Base-by-base conservation (phyloP, 345 rosid species). In the Boechera retrofracta region DNA sequence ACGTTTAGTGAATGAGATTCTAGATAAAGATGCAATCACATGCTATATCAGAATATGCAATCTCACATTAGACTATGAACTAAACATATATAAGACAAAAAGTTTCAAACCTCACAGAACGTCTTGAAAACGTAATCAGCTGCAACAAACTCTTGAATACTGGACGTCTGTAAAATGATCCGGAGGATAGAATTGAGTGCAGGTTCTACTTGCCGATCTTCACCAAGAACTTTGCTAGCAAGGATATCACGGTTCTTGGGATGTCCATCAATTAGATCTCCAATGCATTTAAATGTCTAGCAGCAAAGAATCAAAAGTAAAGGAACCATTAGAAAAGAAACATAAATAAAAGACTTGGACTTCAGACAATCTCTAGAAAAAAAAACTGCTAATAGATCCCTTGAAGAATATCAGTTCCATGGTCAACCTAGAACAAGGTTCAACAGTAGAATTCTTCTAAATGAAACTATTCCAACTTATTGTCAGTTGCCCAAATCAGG, bases 181-280 rank as follows among this genome's bases (percentile, higher is more conserved):
- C 98, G 86, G 64, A 95, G 94, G 72, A 95, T 86, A 72, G 96
- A 93, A 85, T 89, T 95, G 84, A 95, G 81, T 74, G 96, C 97
- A 82, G 94, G 91, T 81, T 95, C 98, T 65, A 81, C 89, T 84
- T 91, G 99, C 59, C 86, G 86, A 68, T 86, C 90, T 82, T 92
- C 98, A 61, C 98, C 99, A 65, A 93, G 92, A 81, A 91, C 87
- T 89, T 95, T 93, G 83, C 92, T 91, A 57, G 86, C 87, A 76
- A 95, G 92, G 65, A 83, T 86, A 66, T 91, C 98, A 69, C 81
- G 86, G 78, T 91, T 92, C 83, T 87, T 88, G 44, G 93, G 85
- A 87, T 87, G 87, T 65, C 87, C 91, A 80, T 82, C 82, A 85
- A 95, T 71, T 77, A 95, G 79, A 80, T 91, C 89, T 70, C 96